Percentiles rank a stretch among this genome's conserved stretches.
Conservation (phyloP, 2,329 filamentous ascomycete genomes). For the Fusarium bactridioides region DNA sequence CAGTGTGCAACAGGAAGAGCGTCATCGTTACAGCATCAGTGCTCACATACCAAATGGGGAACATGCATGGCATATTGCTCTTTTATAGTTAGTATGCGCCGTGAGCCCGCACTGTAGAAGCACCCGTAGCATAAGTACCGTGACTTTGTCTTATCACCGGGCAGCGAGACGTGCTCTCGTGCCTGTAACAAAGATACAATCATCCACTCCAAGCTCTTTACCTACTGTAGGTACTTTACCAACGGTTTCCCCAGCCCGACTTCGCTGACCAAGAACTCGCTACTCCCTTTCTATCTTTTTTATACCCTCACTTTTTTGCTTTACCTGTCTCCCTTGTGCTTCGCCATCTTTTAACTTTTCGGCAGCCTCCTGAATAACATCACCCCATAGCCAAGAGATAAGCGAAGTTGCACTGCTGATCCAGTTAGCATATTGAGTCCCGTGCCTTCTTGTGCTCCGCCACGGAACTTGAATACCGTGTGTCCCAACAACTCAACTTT, state of each 20-base stretch:
- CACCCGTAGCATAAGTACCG: conserved; percentile 19
- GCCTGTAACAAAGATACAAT: conserved; percentile 37
- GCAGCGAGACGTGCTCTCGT: conserved; percentile 35
- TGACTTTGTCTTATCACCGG: conserved; percentile 35
- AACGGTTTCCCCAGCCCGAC: conserved; percentile 28
- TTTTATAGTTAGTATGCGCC: conserved; percentile 1
- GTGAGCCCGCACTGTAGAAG: conserved; percentile 31
- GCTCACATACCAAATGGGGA: not conserved
- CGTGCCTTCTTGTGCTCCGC: conserved; percentile 17
- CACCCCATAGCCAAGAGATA: conserved; percentile 22
- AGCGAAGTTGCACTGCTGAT: conserved; percentile 34
- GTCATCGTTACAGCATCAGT: conserved; percentile 32
- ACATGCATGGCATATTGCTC: not conserved
- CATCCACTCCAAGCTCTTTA: conserved; percentile 13
- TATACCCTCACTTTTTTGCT: conserved; percentile 11
- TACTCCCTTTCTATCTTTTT: conserved; percentile 22
- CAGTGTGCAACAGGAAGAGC: conserved; percentile 31
- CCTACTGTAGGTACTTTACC: conserved; percentile 14
- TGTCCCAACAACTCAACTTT: conserved; percentile 13
- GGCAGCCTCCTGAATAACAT: conserved; percentile 12
- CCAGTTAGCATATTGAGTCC: conserved; percentile 9
- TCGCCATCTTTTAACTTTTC: not conserved
- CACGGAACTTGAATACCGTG: conserved; percentile 26
- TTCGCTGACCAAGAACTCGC: conserved; percentile 30
- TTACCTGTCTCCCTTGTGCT: not conserved